Conservation (phyloP, 805 yeast species). For the Pichia pseudocactophila region DNA sequence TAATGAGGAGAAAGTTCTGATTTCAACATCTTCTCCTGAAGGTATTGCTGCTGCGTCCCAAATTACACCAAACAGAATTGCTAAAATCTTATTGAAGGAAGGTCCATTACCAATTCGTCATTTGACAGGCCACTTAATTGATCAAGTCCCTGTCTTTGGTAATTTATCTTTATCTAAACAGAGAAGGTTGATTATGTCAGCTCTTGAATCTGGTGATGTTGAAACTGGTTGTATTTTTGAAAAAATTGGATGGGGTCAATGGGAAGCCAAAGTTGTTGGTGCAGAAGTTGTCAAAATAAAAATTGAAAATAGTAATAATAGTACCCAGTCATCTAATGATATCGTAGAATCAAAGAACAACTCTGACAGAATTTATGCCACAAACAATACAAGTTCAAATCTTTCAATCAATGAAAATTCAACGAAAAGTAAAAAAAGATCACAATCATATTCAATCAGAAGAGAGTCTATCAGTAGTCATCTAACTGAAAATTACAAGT, state of each 20-base stretch:
- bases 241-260: slow-evolving; percentile 97
- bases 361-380: not conserved
- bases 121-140: slow-evolving; percentile 68
- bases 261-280: slow-evolving; percentile 62
- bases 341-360: not conserved
- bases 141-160: slow-evolving; percentile 72
- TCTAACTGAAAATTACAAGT: slow-evolving; percentile 32
- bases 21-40: slow-evolving; percentile 77
- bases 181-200: slow-evolving; percentile 82
- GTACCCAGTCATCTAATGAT: not conserved
- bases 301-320: slow-evolving; percentile 11
- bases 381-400: not conserved
- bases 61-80: slow-evolving; percentile 72
- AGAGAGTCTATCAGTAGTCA: slow-evolving; percentile 46
- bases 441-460: slow-evolving; percentile 18
- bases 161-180: slow-evolving; percentile 78
- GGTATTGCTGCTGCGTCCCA: slow-evolving; percentile 82
- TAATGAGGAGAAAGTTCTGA: slow-evolving; percentile 24
- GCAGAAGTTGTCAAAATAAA: slow-evolving; percentile 19
- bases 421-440: not conserved
- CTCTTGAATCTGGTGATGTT: slow-evolving; percentile 65
- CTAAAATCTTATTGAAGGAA: slow-evolving; percentile 54
- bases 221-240: slow-evolving; percentile 65
- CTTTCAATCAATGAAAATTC: not conserved
- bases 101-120: slow-evolving; percentile 91